Conservation (phyloP, 495 filamentous ascomycete genomes). For the Clohesyomyces aquaticus region DNA sequence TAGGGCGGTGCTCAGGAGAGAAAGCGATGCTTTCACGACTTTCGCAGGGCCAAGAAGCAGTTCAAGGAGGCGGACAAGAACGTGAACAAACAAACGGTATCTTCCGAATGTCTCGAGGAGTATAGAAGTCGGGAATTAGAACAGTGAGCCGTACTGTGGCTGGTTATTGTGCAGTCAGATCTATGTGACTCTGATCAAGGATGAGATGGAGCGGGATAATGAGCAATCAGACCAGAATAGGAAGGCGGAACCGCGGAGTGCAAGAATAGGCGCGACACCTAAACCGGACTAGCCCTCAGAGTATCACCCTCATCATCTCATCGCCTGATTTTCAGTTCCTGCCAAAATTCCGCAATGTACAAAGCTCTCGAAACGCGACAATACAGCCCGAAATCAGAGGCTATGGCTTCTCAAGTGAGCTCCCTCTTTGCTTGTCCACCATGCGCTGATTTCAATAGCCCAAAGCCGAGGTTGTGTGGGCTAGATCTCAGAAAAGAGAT, state of each 20-base stretch:
- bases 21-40: too few relatives aligned
- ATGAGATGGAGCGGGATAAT: background rate
- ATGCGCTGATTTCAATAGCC: constrained; percentile 4
- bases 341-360: background rate
- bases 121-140: too few relatives aligned
- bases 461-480: constrained; percentile 10
- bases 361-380: background rate
- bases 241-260: background rate
- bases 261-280: too few relatives aligned
- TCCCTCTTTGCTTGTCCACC: background rate
- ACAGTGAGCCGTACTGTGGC: too few relatives aligned
- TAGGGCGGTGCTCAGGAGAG: too few relatives aligned
- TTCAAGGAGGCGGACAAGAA: too few relatives aligned
- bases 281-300: background rate
- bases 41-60: too few relatives aligned
- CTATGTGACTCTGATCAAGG: background rate
- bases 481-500: constrained; percentile 14
- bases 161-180: too few relatives aligned
- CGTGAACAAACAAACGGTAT: too few relatives aligned
- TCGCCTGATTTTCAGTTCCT: background rate
- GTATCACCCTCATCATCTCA: background rate
- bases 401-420: constrained; percentile 6
- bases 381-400: background rate
- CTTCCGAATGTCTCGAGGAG: too few relatives aligned
- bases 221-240: background rate